These are phyloP conservation scores for Diospyros kaki DNA, from an alignment of 148 eudicot species.

Conservation along the genomic window DNA sequence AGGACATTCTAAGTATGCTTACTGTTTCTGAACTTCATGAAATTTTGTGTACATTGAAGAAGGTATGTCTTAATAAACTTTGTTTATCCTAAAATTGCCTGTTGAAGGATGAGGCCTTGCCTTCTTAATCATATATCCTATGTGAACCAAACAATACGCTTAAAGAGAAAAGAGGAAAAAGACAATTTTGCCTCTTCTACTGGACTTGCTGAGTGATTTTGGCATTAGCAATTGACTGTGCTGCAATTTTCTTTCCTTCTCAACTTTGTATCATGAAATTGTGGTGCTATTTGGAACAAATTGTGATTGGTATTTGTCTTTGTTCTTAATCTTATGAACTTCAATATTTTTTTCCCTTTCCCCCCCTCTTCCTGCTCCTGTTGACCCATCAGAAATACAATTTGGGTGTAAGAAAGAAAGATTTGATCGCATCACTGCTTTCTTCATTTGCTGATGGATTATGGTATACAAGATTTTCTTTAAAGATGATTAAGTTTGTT, in stretches of 20 bases:
- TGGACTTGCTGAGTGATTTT: not conserved
- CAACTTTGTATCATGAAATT: not conserved
- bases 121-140: not conserved
- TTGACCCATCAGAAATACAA: constrained; percentile 43
- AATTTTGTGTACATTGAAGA: constrained; percentile 38
- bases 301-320: not conserved
- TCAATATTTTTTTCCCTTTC: not conserved
- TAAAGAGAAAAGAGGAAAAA: not conserved
- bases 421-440: constrained; percentile 50
- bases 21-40: constrained; percentile 68
- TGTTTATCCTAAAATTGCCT: not conserved
- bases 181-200: not conserved
- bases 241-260: not conserved
- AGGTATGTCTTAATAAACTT: constrained; percentile 37
- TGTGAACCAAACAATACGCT: not conserved
- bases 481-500: not conserved
- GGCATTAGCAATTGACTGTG: not conserved
- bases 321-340: not conserved
- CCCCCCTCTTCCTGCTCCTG: constrained; percentile 1
- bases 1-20: constrained; percentile 59
- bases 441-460: constrained; percentile 46
- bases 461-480: constrained; percentile 38
- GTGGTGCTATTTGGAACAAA: not conserved
- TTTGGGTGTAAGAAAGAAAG: constrained; percentile 66
- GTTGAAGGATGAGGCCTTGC: too few relatives aligned